A percentile compares a stretch with the other conserved stretches of the same genome.
phyloP scores from a whole-genome alignment of 441 rosid species.

The Adansonia grandidieri region DNA sequence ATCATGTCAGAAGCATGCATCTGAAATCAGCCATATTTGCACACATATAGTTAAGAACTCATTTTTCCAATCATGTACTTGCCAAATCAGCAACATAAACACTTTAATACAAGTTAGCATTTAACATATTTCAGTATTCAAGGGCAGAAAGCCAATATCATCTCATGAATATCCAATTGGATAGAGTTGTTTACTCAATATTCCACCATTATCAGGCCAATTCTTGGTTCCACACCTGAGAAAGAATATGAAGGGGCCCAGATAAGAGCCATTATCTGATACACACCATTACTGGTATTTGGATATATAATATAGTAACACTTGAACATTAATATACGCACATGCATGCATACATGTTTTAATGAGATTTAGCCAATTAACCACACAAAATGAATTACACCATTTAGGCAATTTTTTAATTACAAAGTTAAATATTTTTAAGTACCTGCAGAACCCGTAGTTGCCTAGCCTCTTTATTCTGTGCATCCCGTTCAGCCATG shows the following conservation, averaged over 20 bases:
- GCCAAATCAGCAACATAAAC: background rate
- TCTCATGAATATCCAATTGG: background rate
- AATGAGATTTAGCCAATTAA: background rate
- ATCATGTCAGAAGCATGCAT: conserved; percentile 16
- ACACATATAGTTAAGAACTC: background rate
- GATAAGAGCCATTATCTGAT: background rate
- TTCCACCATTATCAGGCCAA: background rate
- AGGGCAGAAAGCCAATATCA: background rate
- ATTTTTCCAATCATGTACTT: background rate
- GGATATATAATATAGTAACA: background rate
- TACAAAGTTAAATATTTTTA: background rate
- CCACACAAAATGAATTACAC: background rate
- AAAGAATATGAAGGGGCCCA: background rate
- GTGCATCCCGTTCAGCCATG: background rate
- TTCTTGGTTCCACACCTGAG: background rate
- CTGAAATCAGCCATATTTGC: background rate
- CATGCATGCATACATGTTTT: background rate
- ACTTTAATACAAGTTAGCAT: background rate
- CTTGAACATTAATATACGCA: background rate
- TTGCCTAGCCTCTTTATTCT: background rate
- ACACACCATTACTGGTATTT: background rate
- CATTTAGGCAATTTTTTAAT: background rate
- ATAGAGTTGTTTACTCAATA: background rate
- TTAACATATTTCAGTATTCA: conserved; percentile 3
- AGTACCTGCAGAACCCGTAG: background rate